Evolutionary conservation across 2,329 filamentous ascomycete species (phyloP).

Genomic region (Diaporthe helianthi): DNA sequence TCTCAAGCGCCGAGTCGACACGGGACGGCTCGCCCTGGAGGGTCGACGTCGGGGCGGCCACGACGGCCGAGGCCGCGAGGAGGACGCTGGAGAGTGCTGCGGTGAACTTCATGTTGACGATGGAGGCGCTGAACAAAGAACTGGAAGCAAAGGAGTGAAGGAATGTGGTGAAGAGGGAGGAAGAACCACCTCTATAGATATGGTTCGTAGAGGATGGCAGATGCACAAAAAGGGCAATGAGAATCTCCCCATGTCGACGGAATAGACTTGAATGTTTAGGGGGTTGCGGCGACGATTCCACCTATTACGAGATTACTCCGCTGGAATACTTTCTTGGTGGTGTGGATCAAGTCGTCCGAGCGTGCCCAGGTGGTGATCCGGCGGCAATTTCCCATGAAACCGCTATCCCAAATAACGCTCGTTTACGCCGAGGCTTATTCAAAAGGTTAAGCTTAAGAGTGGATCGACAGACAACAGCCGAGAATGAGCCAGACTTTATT

Average conservation of each 20-base stretch:
- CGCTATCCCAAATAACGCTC: not conserved
- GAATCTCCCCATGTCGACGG: not conserved
- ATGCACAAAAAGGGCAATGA: slow-evolving; percentile 12
- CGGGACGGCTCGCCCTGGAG: slow-evolving; percentile 6
- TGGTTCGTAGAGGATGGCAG: not conserved
- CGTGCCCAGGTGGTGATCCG: not conserved
- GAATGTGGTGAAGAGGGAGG: not conserved
- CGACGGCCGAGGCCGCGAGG: slow-evolving; percentile 16
- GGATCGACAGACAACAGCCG: slow-evolving; percentile 20
- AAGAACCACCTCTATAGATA: not conserved
- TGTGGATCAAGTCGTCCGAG: not conserved
- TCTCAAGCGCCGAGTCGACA: slow-evolving; percentile 26
- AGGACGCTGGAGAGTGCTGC: not conserved
- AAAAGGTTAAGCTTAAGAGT: slow-evolving; percentile 25
- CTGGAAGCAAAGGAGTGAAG: not conserved
- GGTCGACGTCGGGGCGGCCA: slow-evolving; percentile 17
- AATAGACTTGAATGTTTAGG: slow-evolving; percentile 3
- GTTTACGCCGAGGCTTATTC: slow-evolving; percentile 20
- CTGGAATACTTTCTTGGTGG: slow-evolving; percentile 11
- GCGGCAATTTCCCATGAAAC: slow-evolving; percentile 5
- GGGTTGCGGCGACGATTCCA: slow-evolving; percentile 3
- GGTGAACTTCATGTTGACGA: slow-evolving; percentile 22
- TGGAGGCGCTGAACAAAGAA: too few relatives aligned
- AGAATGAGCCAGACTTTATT: not conserved
- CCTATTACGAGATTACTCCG: slow-evolving; percentile 18